Evolutionary conservation across 345 rosid genomes (phyloP).

Genomic region (Bretschneidera sinensis): DNA sequence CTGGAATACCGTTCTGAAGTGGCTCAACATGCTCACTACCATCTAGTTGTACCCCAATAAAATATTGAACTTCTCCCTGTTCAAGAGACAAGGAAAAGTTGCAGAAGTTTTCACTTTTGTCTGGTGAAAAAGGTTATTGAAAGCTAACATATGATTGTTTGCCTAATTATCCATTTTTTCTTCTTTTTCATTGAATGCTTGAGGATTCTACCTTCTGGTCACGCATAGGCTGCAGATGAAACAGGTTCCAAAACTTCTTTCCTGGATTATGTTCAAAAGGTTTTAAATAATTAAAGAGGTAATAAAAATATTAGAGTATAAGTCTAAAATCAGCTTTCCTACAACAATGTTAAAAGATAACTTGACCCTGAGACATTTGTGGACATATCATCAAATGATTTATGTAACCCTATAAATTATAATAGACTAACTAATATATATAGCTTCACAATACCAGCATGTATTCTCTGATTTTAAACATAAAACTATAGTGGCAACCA

Average conservation of each 20-base stretch:
- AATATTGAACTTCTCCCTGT: constrained; percentile 97
- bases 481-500: too few species aligned
- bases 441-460: too few species aligned
- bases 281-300: too few species aligned
- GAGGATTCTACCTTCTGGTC: constrained; percentile 72
- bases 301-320: background rate
- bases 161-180: too few species aligned
- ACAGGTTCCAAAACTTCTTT: constrained; percentile 97
- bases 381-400: too few species aligned
- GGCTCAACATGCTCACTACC: constrained; percentile 95
- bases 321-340: background rate
- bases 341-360: too few species aligned
- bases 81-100: constrained; percentile 9
- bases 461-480: too few species aligned
- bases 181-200: background rate
- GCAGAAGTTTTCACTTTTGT: background rate
- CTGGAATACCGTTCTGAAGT: constrained; percentile 59
- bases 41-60: constrained; percentile 93
- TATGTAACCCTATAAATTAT: too few species aligned
- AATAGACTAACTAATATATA: too few species aligned
- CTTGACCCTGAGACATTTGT: too few species aligned
- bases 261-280: constrained; percentile 37
- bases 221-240: constrained; percentile 99
- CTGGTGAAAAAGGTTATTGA: background rate
- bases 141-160: too few species aligned